Evolutionary conservation across 441 rosid genomes (phyloP).

Genomic region (Mallotus japonicus): DNA sequence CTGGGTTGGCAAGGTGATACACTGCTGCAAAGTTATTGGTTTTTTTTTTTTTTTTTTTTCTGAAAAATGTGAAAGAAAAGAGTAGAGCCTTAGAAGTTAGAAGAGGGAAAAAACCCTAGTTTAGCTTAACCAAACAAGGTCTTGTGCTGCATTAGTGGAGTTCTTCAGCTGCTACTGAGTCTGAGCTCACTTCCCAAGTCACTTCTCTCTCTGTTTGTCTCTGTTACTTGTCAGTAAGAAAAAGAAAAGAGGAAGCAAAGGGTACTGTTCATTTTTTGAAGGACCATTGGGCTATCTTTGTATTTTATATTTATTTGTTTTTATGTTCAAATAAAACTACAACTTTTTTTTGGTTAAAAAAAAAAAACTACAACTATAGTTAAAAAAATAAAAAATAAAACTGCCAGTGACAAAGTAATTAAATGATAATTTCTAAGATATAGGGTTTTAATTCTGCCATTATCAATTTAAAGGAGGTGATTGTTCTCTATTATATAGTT

Average conservation of each 20-base stretch:
- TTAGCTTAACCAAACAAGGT: not conserved
- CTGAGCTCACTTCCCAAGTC: conserved; percentile 36
- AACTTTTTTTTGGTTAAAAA: too few relatives aligned
- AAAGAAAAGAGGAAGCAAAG: conserved; percentile 5
- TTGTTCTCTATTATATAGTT: too few relatives aligned
- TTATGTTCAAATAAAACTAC: too few relatives aligned
- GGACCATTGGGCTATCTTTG: conserved; percentile 15
- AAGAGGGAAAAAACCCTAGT: conserved; percentile 6
- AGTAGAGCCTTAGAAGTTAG: conserved; percentile 9
- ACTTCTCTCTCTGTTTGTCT: conserved; percentile 14
- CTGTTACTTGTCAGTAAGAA: conserved; percentile 19
- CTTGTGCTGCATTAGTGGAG: not conserved
- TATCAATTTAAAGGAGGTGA: too few relatives aligned
- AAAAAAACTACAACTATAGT: too few relatives aligned
- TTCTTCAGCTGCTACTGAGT: conserved; percentile 10
- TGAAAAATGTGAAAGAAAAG: not conserved
- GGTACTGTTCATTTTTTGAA: conserved; percentile 5
- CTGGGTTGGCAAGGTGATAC: not conserved
- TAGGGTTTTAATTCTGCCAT: too few relatives aligned
- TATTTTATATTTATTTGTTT: conserved; percentile 3
- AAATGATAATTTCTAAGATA: too few relatives aligned
- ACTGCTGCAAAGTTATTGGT: not conserved
- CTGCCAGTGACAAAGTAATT: too few relatives aligned
- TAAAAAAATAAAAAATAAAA: too few relatives aligned
- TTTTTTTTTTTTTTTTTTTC: not conserved